Percentiles rank a stretch among this genome's conserved stretches.
phyloP scores from a whole-genome alignment of 202 grass and related monocot species.

The Brachypodium distachyon region DNA sequence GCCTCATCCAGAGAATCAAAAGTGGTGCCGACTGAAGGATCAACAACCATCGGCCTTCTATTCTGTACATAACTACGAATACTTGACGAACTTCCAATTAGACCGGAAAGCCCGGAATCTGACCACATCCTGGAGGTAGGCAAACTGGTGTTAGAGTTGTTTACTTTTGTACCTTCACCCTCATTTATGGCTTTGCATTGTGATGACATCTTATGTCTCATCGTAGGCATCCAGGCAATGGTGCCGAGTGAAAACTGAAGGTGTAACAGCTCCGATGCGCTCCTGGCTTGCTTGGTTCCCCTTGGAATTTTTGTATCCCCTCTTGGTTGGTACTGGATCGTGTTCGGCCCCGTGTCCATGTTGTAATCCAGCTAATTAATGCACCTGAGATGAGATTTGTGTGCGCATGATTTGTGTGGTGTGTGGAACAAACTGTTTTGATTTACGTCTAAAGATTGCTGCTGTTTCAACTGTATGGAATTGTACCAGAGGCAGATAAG shows the following conservation, averaged over 20 bases:
- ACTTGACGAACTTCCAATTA: conserved; percentile 71
- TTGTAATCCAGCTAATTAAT: conserved; percentile 18
- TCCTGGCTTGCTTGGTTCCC: conserved; percentile 1
- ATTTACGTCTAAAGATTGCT: neutral
- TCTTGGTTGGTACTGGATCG: neutral
- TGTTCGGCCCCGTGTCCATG: neutral
- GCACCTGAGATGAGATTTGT: neutral
- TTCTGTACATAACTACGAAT: too few relatives aligned
- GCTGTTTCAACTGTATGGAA: neutral
- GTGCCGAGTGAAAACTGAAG: conserved; percentile 17
- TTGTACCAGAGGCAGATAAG: neutral
- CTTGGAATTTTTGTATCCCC: neutral
- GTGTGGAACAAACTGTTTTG: neutral
- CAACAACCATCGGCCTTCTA: too few relatives aligned
- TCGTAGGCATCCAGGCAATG: conserved; percentile 43
- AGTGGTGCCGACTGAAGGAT: too few relatives aligned
- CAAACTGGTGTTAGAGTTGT: neutral
- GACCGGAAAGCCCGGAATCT: conserved; percentile 78
- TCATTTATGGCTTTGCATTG: neutral
- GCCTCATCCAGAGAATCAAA: too few relatives aligned
- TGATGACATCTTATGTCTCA: neutral
- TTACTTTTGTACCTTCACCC: neutral
- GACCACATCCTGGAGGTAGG: conserved; percentile 79
- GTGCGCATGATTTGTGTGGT: neutral
- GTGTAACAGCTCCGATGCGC: neutral